Evolutionary conservation across 352 stramenopile species (phyloP), one percentile per base, ranked within the genome.

Genomic region (Pythium folliculosum): DNA sequence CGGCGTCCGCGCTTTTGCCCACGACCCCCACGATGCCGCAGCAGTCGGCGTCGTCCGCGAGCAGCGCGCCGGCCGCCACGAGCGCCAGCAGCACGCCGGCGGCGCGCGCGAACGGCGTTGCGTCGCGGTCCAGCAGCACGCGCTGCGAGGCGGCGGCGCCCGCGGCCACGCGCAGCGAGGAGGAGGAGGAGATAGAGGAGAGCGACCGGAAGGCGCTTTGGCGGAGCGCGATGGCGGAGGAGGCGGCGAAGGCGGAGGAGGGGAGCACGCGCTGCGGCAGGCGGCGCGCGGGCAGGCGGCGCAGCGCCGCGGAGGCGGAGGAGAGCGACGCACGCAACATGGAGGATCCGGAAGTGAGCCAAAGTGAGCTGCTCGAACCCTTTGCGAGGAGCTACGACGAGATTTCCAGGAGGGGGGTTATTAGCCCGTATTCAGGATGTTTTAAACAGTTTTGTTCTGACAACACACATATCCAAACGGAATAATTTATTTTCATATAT

Each of bases 21-120:
- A 94, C 86, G 55, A 94, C 80, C 53, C 86, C 84, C 10, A 94
- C 82, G 63, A 94, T 94, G 56, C 86, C 86, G 59, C 86, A 94
- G 74, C 76, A 86, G 25, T 89, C 73, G 19, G 80, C 70, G 22
- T 60, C 49, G 40, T 63, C 22, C 21, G 32, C 30, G 19, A 75
- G 47, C 58, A 67, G 30, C 19, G 56, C 63, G 30, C 69, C 69
- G 35, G 69, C 50, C 25, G 63, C 69, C 49, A 71, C 21, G 21
- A 75, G 43, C 60, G 69, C 69, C 53, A 76, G 60, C 63, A 76
- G 30, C 38, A 50, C 22, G 1, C 45, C 60, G 22, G 55, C 60
- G 22, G 61, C 40, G 43, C 50, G 53, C 19, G 48, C 47, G 37
- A 69, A 73, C n/a, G 57, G 53, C 51, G 27, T 6, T 5, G 32